Evolutionary conservation across 2,329 filamentous ascomycete species (phyloP).

Genomic region (Aschersonia sp.): DNA sequence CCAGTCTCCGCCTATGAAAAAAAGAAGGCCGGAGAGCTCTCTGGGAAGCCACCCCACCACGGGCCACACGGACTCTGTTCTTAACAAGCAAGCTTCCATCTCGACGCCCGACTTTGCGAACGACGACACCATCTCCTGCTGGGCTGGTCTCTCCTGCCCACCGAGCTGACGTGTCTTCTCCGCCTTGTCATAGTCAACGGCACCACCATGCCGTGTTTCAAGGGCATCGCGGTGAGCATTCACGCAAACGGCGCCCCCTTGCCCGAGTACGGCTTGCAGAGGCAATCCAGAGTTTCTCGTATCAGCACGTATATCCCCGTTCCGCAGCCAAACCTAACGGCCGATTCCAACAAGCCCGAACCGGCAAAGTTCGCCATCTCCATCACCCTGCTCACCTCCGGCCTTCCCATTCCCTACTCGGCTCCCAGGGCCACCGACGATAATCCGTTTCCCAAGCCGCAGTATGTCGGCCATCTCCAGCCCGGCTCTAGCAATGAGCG

Average conservation of each 20-base stretch:
- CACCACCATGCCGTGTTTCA: slow-evolving; percentile 78
- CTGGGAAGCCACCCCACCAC: too few species aligned
- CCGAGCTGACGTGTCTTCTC: too few species aligned
- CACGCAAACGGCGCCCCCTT: slow-evolving; percentile 71
- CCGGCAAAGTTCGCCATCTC: slow-evolving; percentile 96
- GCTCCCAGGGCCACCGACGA: slow-evolving; percentile 64
- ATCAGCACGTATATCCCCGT: slow-evolving; percentile 98
- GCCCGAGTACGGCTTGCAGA: slow-evolving; percentile 87
- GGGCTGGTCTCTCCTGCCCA: too few species aligned
- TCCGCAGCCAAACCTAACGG: slow-evolving; percentile 60
- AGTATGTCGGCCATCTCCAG: slow-evolving; percentile 57
- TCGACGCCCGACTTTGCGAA: too few species aligned
- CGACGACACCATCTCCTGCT: too few species aligned
- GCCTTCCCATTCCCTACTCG: slow-evolving; percentile 82
- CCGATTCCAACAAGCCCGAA: slow-evolving; percentile 60
- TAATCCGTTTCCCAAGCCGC: slow-evolving; percentile 68
- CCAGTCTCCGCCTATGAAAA: too few species aligned
- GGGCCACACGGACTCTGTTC: too few species aligned
- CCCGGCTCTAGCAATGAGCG: slow-evolving; percentile 36
- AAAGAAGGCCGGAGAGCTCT: too few species aligned
- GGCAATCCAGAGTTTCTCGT: slow-evolving; percentile 76
- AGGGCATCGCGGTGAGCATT: slow-evolving; percentile 96
- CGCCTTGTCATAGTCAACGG: background rate
- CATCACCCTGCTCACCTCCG: slow-evolving; percentile 84
- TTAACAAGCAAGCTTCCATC: too few species aligned